Percentiles rank a stretch among this genome's conserved stretches.
Evolutionary conservation across 2,329 filamentous ascomycete species (phyloP).

Genomic region (Thelonectria olida): DNA sequence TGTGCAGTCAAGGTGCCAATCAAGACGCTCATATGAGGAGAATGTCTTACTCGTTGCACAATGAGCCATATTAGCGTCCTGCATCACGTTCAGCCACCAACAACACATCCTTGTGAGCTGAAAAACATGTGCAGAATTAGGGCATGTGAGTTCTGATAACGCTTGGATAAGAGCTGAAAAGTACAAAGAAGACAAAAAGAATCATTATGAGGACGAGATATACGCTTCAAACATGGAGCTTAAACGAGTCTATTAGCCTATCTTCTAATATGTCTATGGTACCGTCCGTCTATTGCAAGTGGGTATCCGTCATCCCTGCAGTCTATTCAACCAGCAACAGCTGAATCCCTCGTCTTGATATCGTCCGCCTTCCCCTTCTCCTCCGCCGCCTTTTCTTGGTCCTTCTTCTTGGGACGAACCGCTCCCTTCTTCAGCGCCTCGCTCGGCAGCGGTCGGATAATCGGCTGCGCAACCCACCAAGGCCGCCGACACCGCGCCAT

Average conservation of each 20-base stretch:
- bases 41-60: too few species aligned
- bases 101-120: too few species aligned
- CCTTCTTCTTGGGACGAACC: conserved; percentile 78
- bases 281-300: background rate
- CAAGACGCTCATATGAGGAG: background rate
- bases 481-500: conserved; percentile 80
- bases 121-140: too few species aligned
- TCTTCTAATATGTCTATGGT: background rate
- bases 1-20: too few species aligned
- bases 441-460: conserved; percentile 84
- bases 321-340: conserved; percentile 35
- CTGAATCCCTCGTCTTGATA: conserved; percentile 36
- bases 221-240: too few species aligned
- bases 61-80: too few species aligned
- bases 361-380: conserved; percentile 42
- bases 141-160: too few species aligned
- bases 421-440: conserved; percentile 88
- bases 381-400: conserved; percentile 56
- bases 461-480: conserved; percentile 91
- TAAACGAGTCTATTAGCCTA: too few species aligned
- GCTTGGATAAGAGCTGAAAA: too few species aligned
- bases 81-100: too few species aligned
- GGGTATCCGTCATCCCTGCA: background rate
- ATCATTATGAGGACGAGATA: too few species aligned
- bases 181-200: too few species aligned